Evolutionary conservation across 257 asterid genomes (phyloP), one percentile per base, ranked within the genome.

Genomic region (Solanum pimpinellifolium): DNA sequence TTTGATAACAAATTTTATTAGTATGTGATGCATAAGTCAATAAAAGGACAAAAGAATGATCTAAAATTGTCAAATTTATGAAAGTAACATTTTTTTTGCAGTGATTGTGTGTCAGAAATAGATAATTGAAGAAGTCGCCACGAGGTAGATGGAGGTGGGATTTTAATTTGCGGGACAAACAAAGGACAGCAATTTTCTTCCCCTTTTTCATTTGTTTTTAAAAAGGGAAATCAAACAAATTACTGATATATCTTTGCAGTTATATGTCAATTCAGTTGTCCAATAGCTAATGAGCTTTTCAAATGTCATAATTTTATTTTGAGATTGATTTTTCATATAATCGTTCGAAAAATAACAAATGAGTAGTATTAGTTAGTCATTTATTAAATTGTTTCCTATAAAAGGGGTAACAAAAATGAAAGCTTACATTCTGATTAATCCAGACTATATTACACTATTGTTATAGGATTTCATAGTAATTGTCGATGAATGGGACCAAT

Each of bases 131-230:
- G 35, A 35, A 10, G 18, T 47, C 3, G 33, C 56, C 56, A 41
- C 49, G 83, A 80, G 84, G 42, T 29, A 9, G 44, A 47, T 29
- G 10, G 44, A 47, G 42, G 42, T 47, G 42, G 66, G 27, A 14
- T 44, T 77, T 77, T 77, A 44, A 77, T 44, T 77, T 77, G 84
- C 46, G 41, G 84, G 84, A 80, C 31, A 47, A 27, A 47, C 66
- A 47, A 27, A 78, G 27, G n/a, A 78, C 41, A 13, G 4, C 33
- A 23, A 78, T 7, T 77, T 14, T 78, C n/a, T 15, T 46, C 33
- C 3, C 0, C 5, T 0, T 3, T 75, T 7, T 42, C 25, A 23
- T 21, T 14, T 41, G 1, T 37, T n/a, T n/a, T 2, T 1, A 4
- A 18, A 33, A 52, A 25, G 35, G 27, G 25, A 29, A 27, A n/a